Evolutionary conservation across 2,329 filamentous ascomycete species (phyloP), one percentile per base, ranked within the genome.

Genomic region (Blastomyces silverae): DNA sequence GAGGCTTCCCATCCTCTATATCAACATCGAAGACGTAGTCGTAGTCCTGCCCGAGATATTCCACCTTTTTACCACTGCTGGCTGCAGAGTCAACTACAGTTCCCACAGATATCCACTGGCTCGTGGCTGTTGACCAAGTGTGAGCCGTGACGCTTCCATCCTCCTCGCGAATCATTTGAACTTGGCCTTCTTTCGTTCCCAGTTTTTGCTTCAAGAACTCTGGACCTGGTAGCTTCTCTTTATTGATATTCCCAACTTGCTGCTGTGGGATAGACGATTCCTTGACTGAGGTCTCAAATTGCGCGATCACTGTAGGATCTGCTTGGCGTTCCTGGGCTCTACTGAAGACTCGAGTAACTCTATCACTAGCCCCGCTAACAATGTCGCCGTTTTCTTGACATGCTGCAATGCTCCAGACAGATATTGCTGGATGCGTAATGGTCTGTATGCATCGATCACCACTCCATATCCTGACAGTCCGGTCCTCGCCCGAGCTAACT

Each of bases 1-100:
- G 87, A 15, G 93, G 92, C 73, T 95, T 93, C 62, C 92, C 93
- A 72, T 97, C 93, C 74, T 96, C 91, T 67, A 97, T 95, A 71
- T 96, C 92, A 34, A 97, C 92, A 73, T 97, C 92, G 70, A 97
- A 97, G 10, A 99, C 92, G 72, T 89, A 97, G 74, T 99, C 94
- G 75, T 96, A 99, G 67, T 93, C 90, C 73, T 96, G 86, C 42
- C 93, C 93, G 1, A 90, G 82, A 73, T 93, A 89, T 65, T 87
- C 83, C 8, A 86, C 85, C 78, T 92, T 92, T 65, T 86, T 86
- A 13, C 91, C 90, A 69, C 87, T 91, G 73, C 91, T 95, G 48
- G 89, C 91, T 5, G 89, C 90, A 3, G 91, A 86, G 70, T 96
- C 91, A 13, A 97, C 94, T 0, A 99, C 92, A 0, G 92, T 96